phyloP scores from a whole-genome alignment of 257 asterid species.

The Jaltomata sinuosa region DNA sequence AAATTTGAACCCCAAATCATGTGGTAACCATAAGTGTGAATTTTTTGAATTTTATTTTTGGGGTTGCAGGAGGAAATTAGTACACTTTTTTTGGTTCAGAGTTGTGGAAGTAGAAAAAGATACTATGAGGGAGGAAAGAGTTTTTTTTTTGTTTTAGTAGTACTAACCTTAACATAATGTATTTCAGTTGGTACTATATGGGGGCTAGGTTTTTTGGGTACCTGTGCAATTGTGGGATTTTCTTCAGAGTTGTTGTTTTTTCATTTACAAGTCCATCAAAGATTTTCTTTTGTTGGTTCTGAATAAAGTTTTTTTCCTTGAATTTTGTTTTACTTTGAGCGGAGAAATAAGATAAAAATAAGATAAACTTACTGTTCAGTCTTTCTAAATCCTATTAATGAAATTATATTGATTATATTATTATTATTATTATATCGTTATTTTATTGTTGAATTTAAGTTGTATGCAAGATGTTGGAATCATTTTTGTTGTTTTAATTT shows the following conservation, averaged over 20 bases:
- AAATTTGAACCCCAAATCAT: not conserved
- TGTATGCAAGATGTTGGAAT: too few species aligned
- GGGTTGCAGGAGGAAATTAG: not conserved
- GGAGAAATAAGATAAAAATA: too few species aligned
- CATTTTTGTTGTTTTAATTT: too few species aligned
- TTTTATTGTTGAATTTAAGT: too few species aligned
- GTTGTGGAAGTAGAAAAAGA: not conserved
- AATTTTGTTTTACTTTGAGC: not conserved
- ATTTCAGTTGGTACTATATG: conserved; percentile 9
- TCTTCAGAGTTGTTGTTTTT: not conserved
- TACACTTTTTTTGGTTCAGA: not conserved
- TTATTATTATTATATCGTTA: too few species aligned
- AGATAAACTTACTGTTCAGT: too few species aligned
- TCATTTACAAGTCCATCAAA: not conserved
- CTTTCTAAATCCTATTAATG: too few species aligned
- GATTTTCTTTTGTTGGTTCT: not conserved
- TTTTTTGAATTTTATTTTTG: not conserved
- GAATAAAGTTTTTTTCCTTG: not conserved
- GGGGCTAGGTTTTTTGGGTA: conserved; percentile 14
- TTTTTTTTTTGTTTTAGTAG: not conserved
- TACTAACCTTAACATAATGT: conserved; percentile 6
- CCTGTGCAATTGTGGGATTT: not conserved
- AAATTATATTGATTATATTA: too few species aligned
- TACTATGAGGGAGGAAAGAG: not conserved
- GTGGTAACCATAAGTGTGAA: not conserved